Conservation (phyloP, 2,329 filamentous ascomycete species). For the Aspergillus niger region DNA sequence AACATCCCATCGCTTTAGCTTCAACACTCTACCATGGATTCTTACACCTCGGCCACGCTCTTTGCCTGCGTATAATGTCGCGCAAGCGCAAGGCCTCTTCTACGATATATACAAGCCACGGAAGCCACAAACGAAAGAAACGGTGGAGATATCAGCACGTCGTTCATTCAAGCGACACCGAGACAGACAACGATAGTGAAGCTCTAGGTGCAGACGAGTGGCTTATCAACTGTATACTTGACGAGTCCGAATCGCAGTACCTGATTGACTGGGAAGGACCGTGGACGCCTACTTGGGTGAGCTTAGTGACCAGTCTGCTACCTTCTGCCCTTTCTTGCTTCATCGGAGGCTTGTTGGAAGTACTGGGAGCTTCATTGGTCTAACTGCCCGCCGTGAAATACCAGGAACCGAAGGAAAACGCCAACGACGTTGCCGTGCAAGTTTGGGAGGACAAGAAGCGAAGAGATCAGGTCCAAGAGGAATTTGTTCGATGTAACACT, state of each 20-base stretch:
- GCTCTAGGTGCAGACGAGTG: conserved; percentile 34
- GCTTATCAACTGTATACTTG: conserved; percentile 40
- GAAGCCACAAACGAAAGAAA: conserved; percentile 13
- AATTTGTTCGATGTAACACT: conserved; percentile 12
- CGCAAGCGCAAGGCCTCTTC: conserved; percentile 25
- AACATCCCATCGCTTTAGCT: background rate
- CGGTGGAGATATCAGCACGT: conserved; percentile 12
- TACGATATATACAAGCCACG: conserved; percentile 16
- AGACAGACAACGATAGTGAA: conserved; percentile 15
- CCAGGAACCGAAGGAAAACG: conserved; percentile 41
- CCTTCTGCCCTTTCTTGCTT: background rate
- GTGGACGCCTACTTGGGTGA: conserved; percentile 43
- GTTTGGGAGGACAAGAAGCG: conserved; percentile 33
- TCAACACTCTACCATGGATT: conserved; percentile 22
- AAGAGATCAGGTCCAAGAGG: conserved; percentile 10
- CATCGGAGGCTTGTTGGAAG: background rate
- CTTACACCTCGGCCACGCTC: conserved; percentile 15
- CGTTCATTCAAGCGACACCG: conserved; percentile 16
- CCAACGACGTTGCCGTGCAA: conserved; percentile 32
- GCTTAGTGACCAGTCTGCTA: conserved; percentile 15
- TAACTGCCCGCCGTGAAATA: conserved; percentile 7
- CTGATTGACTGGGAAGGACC: conserved; percentile 43
- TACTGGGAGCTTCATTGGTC: background rate
- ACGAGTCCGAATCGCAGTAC: conserved; percentile 38
- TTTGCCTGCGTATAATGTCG: conserved; percentile 29